These are phyloP conservation scores for Dictyostelium purpureum DNA, from an alignment of 78 protist genomes.

Conservation along the genomic window DNA sequence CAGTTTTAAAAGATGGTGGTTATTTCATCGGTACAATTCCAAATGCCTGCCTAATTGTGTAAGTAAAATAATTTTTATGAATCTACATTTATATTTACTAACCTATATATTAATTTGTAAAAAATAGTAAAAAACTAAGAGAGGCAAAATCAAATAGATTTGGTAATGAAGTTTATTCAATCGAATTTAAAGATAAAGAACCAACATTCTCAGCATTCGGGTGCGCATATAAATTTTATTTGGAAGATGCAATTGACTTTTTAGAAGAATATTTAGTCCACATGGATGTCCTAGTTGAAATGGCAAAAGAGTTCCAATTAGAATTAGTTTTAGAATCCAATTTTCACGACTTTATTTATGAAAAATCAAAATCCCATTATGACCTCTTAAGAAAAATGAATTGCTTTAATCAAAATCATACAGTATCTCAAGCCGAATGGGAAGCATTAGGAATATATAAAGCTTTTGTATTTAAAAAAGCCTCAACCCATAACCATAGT, in stretches of 20 bases:
- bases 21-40: constrained; percentile 76
- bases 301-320: constrained; percentile 52
- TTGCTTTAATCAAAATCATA: constrained; percentile 14
- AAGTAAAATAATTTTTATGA: neutral
- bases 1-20: constrained; percentile 72
- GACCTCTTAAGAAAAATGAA: constrained; percentile 40
- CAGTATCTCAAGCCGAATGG: constrained; percentile 67
- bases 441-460: constrained; percentile 67
- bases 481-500: too few species aligned
- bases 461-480: constrained; percentile 50
- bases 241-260: constrained; percentile 65
- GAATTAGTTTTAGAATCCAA: constrained; percentile 48
- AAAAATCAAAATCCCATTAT: neutral
- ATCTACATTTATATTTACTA: neutral
- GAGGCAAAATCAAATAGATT: constrained; percentile 14
- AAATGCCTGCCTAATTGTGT: constrained; percentile 74
- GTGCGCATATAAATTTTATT: constrained; percentile 60
- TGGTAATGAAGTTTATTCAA: constrained; percentile 54
- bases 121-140: constrained; percentile 59
- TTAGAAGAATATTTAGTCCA: constrained; percentile 72
- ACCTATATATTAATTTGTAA: neutral
- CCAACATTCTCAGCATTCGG: constrained; percentile 66
- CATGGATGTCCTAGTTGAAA: constrained; percentile 26
- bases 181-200: constrained; percentile 53
- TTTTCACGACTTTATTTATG: constrained; percentile 41